These are phyloP conservation scores for Penicilliopsis zonata DNA, from an alignment of 495 filamentous ascomycete species.

Conservation along the genomic window DNA sequence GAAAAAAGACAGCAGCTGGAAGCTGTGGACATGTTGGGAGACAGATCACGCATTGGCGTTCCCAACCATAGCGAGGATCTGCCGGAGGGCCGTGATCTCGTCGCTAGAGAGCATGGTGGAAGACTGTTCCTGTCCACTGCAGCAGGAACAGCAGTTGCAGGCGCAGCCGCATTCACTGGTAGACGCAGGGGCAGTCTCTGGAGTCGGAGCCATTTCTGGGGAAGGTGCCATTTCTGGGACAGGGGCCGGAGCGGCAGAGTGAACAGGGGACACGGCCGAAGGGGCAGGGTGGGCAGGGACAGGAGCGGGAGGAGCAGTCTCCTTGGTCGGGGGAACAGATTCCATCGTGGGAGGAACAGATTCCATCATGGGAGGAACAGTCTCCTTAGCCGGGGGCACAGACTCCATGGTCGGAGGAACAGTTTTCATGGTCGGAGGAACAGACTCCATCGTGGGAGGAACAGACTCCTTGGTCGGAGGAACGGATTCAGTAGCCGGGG, in stretches of 20 bases:
- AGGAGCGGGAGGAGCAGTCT: slow-evolving; percentile 1
- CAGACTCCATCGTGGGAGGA: slow-evolving; percentile 3
- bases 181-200: too few relatives aligned
- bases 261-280: slow-evolving; percentile 6
- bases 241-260: slow-evolving; percentile 12
- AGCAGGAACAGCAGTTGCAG: too few relatives aligned
- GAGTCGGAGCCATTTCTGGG: slow-evolving; percentile 1
- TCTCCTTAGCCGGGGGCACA: slow-evolving; percentile 10
- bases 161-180: too few relatives aligned
- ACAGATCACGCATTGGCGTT: too few relatives aligned
- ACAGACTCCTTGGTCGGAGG: not conserved
- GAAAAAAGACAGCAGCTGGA: too few relatives aligned
- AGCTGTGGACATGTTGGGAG: too few relatives aligned
- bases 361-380: too few relatives aligned
- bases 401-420: not conserved
- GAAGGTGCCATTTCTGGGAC: slow-evolving; percentile 6
- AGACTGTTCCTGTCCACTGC: too few relatives aligned
- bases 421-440: slow-evolving; percentile 4
- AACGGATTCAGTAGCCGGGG: too few relatives aligned
- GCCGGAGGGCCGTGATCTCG: too few relatives aligned
- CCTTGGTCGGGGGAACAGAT: slow-evolving; percentile 9
- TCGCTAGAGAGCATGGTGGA: too few relatives aligned
- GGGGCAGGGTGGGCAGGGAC: slow-evolving; percentile 9
- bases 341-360: slow-evolving; percentile 7
- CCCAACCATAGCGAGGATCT: too few relatives aligned